These are phyloP conservation scores for Curvularia hawaiiensis DNA, from an alignment of 2,329 filamentous ascomycete genomes.

Conservation along the genomic window DNA sequence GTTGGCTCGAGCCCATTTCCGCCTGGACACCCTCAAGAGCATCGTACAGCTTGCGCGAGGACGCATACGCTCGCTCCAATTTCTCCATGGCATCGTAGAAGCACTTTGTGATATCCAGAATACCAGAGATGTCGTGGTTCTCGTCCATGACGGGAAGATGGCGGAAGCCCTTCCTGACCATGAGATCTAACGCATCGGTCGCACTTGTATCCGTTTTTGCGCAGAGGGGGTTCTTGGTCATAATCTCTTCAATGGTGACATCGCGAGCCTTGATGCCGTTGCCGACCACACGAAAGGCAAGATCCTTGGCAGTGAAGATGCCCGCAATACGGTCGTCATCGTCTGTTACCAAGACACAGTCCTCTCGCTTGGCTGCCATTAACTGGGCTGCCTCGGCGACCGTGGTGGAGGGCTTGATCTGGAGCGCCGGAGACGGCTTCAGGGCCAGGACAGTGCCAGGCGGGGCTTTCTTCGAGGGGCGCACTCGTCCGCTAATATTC, in stretches of 20 bases:
- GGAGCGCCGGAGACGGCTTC: constrained; percentile 91
- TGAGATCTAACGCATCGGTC: constrained; percentile 94
- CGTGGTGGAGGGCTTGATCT: constrained; percentile 94
- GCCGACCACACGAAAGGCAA: constrained; percentile 95
- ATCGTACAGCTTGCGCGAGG: constrained; percentile 97
- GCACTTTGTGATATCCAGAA: constrained; percentile 98
- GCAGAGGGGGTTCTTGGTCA: constrained; percentile 99
- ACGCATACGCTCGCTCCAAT: constrained; percentile 94
- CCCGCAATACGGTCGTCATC: constrained; percentile 97
- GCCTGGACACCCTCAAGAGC: constrained; percentile 97
- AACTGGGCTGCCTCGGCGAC: constrained; percentile 96
- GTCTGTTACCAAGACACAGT: constrained; percentile 96
- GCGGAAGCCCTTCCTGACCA: constrained; percentile 97
- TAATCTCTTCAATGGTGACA: constrained; percentile 95
- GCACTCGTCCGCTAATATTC: constrained; percentile 75
- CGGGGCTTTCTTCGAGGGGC: constrained; percentile 89
- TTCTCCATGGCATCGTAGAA: constrained; percentile 99
- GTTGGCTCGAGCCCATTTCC: constrained; percentile 92
- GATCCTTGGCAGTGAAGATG: constrained; percentile 98
- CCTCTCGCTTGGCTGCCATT: constrained; percentile 98
- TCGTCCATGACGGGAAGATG: constrained; percentile 99
- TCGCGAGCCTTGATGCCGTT: constrained; percentile 85
- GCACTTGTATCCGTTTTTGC: constrained; percentile 97
- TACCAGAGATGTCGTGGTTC: constrained; percentile 98
- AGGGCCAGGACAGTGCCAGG: constrained; percentile 95